phyloP scores from a whole-genome alignment of 345 rosid species.

The Brassica incana region DNA sequence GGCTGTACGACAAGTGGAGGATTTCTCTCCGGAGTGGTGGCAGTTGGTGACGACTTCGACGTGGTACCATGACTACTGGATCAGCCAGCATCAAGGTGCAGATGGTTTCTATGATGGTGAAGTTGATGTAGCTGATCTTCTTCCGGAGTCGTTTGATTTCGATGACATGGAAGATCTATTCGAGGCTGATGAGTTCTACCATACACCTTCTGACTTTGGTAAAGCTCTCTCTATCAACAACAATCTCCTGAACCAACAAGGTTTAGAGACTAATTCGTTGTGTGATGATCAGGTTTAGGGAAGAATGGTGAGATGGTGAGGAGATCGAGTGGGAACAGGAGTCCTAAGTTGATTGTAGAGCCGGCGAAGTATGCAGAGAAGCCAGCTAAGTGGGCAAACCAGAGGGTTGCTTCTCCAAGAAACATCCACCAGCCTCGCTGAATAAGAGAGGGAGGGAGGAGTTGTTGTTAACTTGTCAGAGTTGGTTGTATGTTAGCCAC shows the following conservation, averaged over 20 bases:
- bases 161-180: conserved; percentile 54
- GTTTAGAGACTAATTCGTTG: neutral
- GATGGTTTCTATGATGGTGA: conserved; percentile 59
- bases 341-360: conserved; percentile 24
- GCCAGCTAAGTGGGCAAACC: conserved; percentile 45
- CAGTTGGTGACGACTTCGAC: conserved; percentile 72
- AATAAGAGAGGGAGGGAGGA: conserved; percentile 12
- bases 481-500: conserved; percentile 27
- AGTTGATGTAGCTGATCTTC: conserved; percentile 48
- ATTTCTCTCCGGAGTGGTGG: conserved; percentile 98
- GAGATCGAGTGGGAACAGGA: conserved; percentile 29
- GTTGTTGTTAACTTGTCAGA: conserved; percentile 23
- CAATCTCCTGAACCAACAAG: neutral
- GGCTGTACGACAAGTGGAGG: conserved; percentile 78
- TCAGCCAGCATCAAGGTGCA: conserved; percentile 59
- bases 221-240: neutral
- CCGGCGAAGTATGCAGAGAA: conserved; percentile 52
- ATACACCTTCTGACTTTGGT: conserved; percentile 33
- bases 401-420: conserved; percentile 50
- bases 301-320: conserved; percentile 39
- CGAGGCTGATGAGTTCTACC: conserved; percentile 43
- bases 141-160: conserved; percentile 70
- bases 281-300: conserved; percentile 19
- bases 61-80: conserved; percentile 87
- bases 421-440: conserved; percentile 62